Base-by-base conservation (phyloP, 2,329 filamentous ascomycete genomes). In the Geosmithia morbida region DNA sequence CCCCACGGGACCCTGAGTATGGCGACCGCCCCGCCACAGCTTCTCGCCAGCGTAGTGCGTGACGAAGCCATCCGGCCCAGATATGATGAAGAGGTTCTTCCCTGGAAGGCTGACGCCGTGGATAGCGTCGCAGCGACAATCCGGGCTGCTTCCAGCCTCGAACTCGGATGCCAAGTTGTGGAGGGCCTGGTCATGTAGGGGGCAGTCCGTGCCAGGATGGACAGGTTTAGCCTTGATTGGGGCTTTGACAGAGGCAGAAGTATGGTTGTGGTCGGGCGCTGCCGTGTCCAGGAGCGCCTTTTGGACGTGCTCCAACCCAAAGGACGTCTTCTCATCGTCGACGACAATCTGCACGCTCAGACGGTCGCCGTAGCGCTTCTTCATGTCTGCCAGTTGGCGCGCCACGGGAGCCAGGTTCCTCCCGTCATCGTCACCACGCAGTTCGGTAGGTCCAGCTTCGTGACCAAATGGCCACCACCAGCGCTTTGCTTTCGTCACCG, bases 1-100 rank as follows among this genome's bases (percentile, higher is more conserved):
- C 6, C 76, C 74, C 0, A 95, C 65, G 0, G 76, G 71, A 0
- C 89, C 89, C 57, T 95, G 88, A 11, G 76, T 69, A 63, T 94
- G 84, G 49, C 69, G 68, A 0, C 87, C 87, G 26, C 74, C 73
- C 11, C 72, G 67, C 85, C 87, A 94, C 2, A 77, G 65, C 65
- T 94, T 95, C 10, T 80, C 51, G 1, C 92, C 90, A 2, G 87
- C 87, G 65, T 85, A 86, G 52, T 83, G 75, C 42, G 77, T 74
- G 40, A 97, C 74, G 64, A 97, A 97, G 1, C 92, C 90, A 47
- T 94, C 87, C 0, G 92, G 90, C 0, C 92, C 92, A 1, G 88
- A 94, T 1, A 97, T 77, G 48, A 95, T 70, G n/a, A 96, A 68
- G 18, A 95, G 61, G 50, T 80, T 81, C 52, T 74, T 76, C 1